Percentiles rank a stretch among this genome's conserved stretches.
Conservation (phyloP, 352 stramenopile genomes). For the Globisporangium ultimum region DNA sequence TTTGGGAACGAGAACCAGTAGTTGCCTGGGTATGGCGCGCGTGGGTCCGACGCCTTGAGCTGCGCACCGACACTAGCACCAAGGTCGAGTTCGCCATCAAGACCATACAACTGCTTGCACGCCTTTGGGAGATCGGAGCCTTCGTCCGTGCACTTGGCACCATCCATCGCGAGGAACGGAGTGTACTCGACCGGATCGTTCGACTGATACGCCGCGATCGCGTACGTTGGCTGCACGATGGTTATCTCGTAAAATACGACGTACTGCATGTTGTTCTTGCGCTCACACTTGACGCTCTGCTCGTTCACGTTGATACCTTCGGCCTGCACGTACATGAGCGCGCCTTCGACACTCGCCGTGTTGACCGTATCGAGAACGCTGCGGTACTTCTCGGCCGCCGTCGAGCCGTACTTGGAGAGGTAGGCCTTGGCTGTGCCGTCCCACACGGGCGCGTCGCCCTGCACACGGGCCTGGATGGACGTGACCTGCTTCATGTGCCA, state of each 20-base stretch:
- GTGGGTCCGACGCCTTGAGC: constrained; percentile 33
- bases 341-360: constrained; percentile 56
- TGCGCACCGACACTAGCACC: constrained; percentile 49
- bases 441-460: constrained; percentile 42
- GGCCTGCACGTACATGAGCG: constrained; percentile 65
- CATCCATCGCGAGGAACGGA: constrained; percentile 61
- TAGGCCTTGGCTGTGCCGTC: constrained; percentile 26
- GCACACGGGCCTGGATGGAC: constrained; percentile 55
- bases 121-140: constrained; percentile 27
- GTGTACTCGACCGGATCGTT: constrained; percentile 42
- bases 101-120: constrained; percentile 48
- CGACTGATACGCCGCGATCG: constrained; percentile 46
- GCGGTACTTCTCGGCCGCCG: constrained; percentile 27
- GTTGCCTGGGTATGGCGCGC: constrained; percentile 57
- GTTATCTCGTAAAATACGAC: constrained; percentile 70
- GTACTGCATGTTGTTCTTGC: constrained; percentile 74
- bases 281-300: constrained; percentile 45
- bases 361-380: constrained; percentile 55
- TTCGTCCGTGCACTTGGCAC: constrained; percentile 45
- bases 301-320: constrained; percentile 60
- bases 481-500: constrained; percentile 42
- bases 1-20: no score
- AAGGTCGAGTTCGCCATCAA: constrained; percentile 39
- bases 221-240: constrained; percentile 50
- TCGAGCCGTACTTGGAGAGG: constrained; percentile 37